phyloP scores from a whole-genome alignment of 1,284 basidiomycete species.

The Cerrena zonata region DNA sequence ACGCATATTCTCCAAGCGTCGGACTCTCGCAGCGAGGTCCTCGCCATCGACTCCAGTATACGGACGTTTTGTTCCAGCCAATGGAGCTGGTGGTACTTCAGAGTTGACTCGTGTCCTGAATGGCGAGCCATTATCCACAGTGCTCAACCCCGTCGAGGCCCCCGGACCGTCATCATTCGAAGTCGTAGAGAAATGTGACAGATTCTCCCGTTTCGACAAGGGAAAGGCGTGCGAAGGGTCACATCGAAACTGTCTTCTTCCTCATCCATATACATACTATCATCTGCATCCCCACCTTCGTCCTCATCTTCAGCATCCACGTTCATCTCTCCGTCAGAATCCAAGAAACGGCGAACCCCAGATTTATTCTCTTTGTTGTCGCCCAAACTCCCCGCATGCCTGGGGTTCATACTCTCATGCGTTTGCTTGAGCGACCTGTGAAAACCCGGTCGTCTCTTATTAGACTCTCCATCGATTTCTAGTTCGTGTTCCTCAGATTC shows the following conservation, averaged over 20 bases:
- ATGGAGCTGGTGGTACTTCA: slow-evolving; percentile 28
- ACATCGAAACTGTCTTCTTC: slow-evolving; percentile 60
- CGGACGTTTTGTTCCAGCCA: not conserved
- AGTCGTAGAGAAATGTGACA: slow-evolving; percentile 25
- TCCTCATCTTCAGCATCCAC: slow-evolving; percentile 26
- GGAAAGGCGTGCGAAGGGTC: slow-evolving; percentile 58
- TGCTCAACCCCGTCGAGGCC: slow-evolving; percentile 40
- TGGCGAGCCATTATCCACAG: slow-evolving; percentile 39
- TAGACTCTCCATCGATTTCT: slow-evolving; percentile 2
- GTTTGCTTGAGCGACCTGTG: slow-evolving; percentile 56
- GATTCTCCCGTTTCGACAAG: slow-evolving; percentile 14
- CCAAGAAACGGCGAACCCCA: slow-evolving; percentile 25
- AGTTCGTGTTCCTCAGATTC: slow-evolving; percentile 1
- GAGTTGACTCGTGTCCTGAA: slow-evolving; percentile 41
- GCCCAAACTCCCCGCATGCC: slow-evolving; percentile 56
- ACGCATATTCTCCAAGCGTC: not conserved
- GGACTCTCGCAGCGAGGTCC: not conserved
- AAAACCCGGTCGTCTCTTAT: slow-evolving; percentile 43
- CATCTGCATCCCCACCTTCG: slow-evolving; percentile 31
- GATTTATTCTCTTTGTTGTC: slow-evolving; percentile 29
- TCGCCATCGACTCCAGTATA: not conserved
- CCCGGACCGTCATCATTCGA: slow-evolving; percentile 28
- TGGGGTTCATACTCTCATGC: slow-evolving; percentile 52
- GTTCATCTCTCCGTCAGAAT: slow-evolving; percentile 18
- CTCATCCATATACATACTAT: slow-evolving; percentile 38